Evolutionary conservation across 2,329 filamentous ascomycete species (phyloP), one percentile per base, ranked within the genome.

Genomic region (Penicillium vulpinum): DNA sequence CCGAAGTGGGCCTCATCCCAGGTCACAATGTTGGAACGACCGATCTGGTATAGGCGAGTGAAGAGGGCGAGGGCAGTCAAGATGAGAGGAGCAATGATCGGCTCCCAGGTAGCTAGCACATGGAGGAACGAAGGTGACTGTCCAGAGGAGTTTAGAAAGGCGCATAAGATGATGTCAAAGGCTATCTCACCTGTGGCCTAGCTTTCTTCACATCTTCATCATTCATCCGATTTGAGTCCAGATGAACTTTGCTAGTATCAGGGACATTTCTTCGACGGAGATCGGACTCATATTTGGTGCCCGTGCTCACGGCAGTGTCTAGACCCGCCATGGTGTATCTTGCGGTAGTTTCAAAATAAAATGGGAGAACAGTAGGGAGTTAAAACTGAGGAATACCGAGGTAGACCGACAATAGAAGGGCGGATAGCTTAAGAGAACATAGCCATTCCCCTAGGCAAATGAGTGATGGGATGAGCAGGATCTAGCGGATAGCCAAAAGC

Each of bases 1-100:
- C 77, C 77, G 63, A 79, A 80, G 64, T 90, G 87, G 66, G 87
- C 87, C 78, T 90, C 87, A 73, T 90, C 87, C 87, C 87, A 90
- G 46, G 87, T 90, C 57, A 90, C 87, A 67, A 90, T 90, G 60
- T 85, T 81, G 44, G 87, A 90, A 49, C 86, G 75, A 56, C 85
- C 85, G 69, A 88, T 88, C 73, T 84, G 86, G 76, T 84, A 88
- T 78, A 87, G 82, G 65, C 85, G 83, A 43, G 85, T 88, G 74
- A 88, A 87, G 73, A 88, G 82, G 59, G 85, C 81, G 57, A 87
- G 74, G 43, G 80, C 78, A 31, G 85, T 88, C 68, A 88, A 85
- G 62, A 88, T 73, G 48, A 88, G 71, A 41, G 85, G 85, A n/a
- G 83, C 85, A 72, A 86, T 80, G 60, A 88, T 75, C 62, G 80